Base-by-base conservation (phyloP, 2,329 filamentous ascomycete genomes). In the Hypocrella siamensis region DNA sequence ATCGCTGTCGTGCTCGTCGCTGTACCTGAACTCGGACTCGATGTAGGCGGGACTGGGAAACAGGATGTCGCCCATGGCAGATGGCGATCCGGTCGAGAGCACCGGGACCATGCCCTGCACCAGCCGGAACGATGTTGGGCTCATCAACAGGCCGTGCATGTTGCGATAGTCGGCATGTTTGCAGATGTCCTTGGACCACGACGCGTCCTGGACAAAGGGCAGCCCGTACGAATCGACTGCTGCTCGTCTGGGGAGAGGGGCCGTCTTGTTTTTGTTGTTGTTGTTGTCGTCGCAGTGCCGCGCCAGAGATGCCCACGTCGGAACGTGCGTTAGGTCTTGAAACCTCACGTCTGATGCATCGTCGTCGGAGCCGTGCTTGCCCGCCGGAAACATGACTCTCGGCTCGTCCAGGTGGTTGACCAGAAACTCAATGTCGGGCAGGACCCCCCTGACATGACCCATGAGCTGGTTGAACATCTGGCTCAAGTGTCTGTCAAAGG, bases 31-130 rank as follows among this genome's bases (percentile, higher is more conserved):
- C 26, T 57, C 48, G 2, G 46, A 12, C 35, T 58, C 50, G n/a
- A 56, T 41, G 36, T 71, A 71, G 1, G 60, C 58, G 0, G 66
- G 56, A 28, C 61, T 63, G 0, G 69, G 70, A 17, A 61, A 60
- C 4, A 71, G 36, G 1, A 75, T 58, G 26, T 71, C 66, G 14
- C 54, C 53, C 54, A 68, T 64, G 0, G 62, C 60, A 1, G 61
- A 63, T 0, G 50, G 52, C 0, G 54, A 42, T 2, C 58, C 61
- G 0, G 53, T 57, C 2, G 65, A 62, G 0, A 71, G 48, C 0
- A 70, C 44, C 0, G 67, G 67, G 1, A 65, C 52, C 1, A 51
- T 19, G 0, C 52, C 56, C 19, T 59, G 40, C 0, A 61, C 52
- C 0, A 61, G 38, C 1, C 40, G 43, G n/a, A 66, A 54, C 0